These are phyloP conservation scores for Cupressus sempervirens DNA, from an alignment of 75 land plant species.

Conservation along the genomic window DNA sequence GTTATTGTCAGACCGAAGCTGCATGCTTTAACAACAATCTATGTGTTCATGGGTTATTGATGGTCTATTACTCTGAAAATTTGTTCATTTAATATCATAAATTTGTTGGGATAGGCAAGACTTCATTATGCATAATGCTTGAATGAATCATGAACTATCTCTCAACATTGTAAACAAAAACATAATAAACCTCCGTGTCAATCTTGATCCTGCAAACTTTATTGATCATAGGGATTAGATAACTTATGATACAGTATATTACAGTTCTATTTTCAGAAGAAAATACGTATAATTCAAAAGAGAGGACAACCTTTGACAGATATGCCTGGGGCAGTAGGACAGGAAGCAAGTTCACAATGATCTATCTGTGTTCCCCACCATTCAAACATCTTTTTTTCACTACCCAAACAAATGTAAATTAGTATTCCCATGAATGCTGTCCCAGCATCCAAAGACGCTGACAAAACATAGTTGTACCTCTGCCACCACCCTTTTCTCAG, in stretches of 20 bases:
- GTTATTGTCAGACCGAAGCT: too few species aligned
- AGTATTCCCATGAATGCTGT: slow-evolving; percentile 79
- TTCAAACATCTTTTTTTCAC: slow-evolving; percentile 28
- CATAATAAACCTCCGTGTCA: neutral
- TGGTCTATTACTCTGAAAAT: neutral
- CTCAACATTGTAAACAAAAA: neutral
- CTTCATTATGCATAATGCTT: neutral
- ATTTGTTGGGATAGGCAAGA: neutral
- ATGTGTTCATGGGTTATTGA: neutral
- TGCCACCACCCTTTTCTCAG: slow-evolving; percentile 79
- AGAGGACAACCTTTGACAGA: slow-evolving; percentile 59
- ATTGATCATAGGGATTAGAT: neutral
- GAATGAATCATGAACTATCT: neutral
- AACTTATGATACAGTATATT: neutral
- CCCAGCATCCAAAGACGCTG: slow-evolving; percentile 81
- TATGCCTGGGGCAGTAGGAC: slow-evolving; percentile 73
- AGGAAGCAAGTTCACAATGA: slow-evolving; percentile 58
- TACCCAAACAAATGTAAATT: slow-evolving; percentile 45
- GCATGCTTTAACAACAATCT: too few species aligned
- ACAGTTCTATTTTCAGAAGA: neutral
- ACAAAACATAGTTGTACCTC: slow-evolving; percentile 77
- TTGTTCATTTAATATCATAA: neutral
- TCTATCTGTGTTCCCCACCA: slow-evolving; percentile 76
- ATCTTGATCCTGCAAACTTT: neutral
- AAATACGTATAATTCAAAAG: slow-evolving; percentile 11